Percentiles rank a stretch among this genome's conserved stretches.
These are phyloP conservation scores for Linderniella brevidens DNA, from an alignment of 257 asterid genomes.

Conservation along the genomic window DNA sequence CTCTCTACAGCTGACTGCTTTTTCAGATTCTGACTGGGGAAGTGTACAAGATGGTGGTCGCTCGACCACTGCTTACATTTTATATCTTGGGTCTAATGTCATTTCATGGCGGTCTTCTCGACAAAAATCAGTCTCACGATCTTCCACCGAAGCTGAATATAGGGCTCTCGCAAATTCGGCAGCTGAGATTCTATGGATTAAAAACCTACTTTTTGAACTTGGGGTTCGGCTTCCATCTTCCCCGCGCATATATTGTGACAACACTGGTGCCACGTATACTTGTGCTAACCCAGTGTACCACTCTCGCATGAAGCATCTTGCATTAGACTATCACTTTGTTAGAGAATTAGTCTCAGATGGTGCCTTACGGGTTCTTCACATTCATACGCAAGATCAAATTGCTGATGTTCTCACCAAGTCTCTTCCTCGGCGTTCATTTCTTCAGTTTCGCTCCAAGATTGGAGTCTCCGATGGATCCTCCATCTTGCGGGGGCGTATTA, in stretches of 20 bases:
- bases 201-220: too few species aligned
- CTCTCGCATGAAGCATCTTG: too few species aligned
- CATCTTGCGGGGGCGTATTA: slow-evolving; percentile 2
- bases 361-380: not conserved
- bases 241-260: too few species aligned
- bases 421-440: not conserved
- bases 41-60: too few species aligned
- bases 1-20: not conserved
- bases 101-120: not conserved
- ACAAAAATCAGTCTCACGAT: not conserved
- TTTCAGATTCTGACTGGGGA: not conserved
- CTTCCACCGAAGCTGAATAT: too few species aligned
- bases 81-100: too few species aligned
- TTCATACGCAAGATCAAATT: not conserved
- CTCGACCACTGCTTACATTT: too few species aligned
- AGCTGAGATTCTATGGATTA: too few species aligned
- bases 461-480: not conserved
- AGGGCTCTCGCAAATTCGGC: too few species aligned
- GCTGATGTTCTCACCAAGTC: not conserved
- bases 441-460: not conserved
- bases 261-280: too few species aligned
- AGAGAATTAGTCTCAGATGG: not conserved
- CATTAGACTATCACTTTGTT: not conserved
- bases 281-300: too few species aligned
- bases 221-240: too few species aligned